phyloP scores from a whole-genome alignment of 2,329 filamentous ascomycete genomes.

The Cladophialophora yegresii region DNA sequence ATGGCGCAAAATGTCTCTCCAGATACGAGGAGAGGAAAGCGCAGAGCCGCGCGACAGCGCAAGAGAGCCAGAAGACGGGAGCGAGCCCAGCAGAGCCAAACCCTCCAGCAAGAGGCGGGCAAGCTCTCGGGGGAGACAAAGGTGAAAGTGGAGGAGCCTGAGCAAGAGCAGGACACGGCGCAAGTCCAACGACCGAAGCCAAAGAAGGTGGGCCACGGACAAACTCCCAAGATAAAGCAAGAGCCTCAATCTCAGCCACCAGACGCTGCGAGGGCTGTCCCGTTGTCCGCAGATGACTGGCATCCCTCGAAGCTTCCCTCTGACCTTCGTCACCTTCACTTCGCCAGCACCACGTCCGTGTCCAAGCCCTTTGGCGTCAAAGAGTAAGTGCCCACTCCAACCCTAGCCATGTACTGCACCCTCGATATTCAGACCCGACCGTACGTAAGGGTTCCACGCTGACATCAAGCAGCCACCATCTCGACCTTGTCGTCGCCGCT shows the following conservation, averaged over 20 bases:
- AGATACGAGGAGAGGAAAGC: background rate
- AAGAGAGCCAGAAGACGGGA: background rate
- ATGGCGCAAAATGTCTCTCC: background rate
- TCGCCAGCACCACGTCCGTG: too few species aligned
- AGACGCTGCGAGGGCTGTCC: background rate
- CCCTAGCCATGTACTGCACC: background rate
- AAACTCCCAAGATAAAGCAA: background rate
- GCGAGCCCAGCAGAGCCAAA: background rate
- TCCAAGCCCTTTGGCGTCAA: background rate
- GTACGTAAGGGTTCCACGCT: background rate
- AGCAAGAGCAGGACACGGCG: background rate
- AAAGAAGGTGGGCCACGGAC: background rate
- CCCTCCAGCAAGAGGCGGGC: background rate
- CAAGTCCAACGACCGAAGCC: background rate
- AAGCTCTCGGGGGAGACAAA: background rate
- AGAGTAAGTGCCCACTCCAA: background rate
- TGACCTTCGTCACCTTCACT: background rate
- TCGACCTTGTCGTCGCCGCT: background rate
- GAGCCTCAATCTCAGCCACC: background rate
- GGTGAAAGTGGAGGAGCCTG: background rate
- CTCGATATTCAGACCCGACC: too few species aligned
- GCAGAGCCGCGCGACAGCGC: background rate
- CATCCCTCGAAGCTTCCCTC: background rate
- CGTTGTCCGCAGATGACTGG: background rate
- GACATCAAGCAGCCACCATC: background rate